A percentile compares a stretch with the other conserved stretches of the same genome.
These are phyloP conservation scores for Berkeleyomyces basicola DNA, from an alignment of 2,329 filamentous ascomycete genomes.

Conservation along the genomic window DNA sequence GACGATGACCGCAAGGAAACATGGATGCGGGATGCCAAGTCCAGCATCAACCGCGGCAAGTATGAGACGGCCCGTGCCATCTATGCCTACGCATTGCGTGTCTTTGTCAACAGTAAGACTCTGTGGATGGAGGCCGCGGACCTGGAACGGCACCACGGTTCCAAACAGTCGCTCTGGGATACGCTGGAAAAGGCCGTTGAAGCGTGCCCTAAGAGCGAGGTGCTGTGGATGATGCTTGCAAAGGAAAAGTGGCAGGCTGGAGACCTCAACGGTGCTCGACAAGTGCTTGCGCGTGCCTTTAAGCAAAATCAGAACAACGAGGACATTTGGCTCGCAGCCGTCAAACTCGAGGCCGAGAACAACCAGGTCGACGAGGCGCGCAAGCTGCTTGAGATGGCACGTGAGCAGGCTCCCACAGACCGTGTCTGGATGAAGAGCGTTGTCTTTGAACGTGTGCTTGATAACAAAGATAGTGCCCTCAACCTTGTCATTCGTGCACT, in stretches of 20 bases:
- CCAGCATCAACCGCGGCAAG: slow-evolving; percentile 61
- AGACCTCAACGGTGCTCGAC: slow-evolving; percentile 70
- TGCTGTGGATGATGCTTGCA: slow-evolving; percentile 89
- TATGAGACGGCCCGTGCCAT: slow-evolving; percentile 90
- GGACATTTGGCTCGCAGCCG: slow-evolving; percentile 92
- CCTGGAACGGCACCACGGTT: slow-evolving; percentile 77
- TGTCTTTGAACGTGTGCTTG: slow-evolving; percentile 76
- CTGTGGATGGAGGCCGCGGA: slow-evolving; percentile 86
- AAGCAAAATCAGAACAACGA: slow-evolving; percentile 93
- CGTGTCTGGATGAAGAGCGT: slow-evolving; percentile 96
- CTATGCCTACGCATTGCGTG: slow-evolving; percentile 73
- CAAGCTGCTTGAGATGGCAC: slow-evolving; percentile 63
- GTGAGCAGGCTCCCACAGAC: slow-evolving; percentile 81
- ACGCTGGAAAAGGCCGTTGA: slow-evolving; percentile 87
- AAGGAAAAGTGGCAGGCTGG: slow-evolving; percentile 87
- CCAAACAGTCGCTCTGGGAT: slow-evolving; percentile 64
- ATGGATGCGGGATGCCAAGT: slow-evolving; percentile 85
- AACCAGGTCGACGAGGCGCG: slow-evolving; percentile 67
- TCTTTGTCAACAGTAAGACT: slow-evolving; percentile 76
- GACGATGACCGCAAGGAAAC: slow-evolving; percentile 92
- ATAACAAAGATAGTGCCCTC: slow-evolving; percentile 62
- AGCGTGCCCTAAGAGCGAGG: slow-evolving; percentile 78
- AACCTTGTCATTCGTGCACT: slow-evolving; percentile 78
- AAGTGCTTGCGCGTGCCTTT: slow-evolving; percentile 78
- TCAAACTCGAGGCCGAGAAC: slow-evolving; percentile 89